These are phyloP conservation scores for Fraxinus quadrangulata DNA, from an alignment of 257 asterid species.

Conservation along the genomic window DNA sequence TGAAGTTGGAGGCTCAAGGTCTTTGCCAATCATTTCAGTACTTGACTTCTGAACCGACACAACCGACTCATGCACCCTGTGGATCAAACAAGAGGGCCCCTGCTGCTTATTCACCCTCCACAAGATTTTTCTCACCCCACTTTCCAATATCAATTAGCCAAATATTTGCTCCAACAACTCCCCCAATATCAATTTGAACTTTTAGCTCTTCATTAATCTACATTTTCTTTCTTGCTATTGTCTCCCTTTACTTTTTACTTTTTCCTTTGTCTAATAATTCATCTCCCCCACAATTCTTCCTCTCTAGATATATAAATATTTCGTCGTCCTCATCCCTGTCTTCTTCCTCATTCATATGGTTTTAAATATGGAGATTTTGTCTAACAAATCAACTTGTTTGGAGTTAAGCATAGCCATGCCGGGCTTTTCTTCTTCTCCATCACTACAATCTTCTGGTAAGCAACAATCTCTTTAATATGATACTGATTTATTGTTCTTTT, in stretches of 20 bases:
- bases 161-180: too few species aligned
- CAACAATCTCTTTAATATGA: not conserved
- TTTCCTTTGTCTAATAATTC: slow-evolving; percentile 28
- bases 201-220: slow-evolving; percentile 17
- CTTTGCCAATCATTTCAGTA: slow-evolving; percentile 61
- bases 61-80: slow-evolving; percentile 19
- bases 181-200: too few species aligned
- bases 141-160: not conserved
- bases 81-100: slow-evolving; percentile 32
- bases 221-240: slow-evolving; percentile 22
- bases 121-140: not conserved
- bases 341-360: not conserved
- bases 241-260: slow-evolving; percentile 31
- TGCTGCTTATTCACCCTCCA: slow-evolving; percentile 40
- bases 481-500: not conserved
- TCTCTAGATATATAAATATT: slow-evolving; percentile 23
- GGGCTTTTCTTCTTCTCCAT: slow-evolving; percentile 55
- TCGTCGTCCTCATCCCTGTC: slow-evolving; percentile 4
- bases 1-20: slow-evolving; percentile 45
- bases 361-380: slow-evolving; percentile 40
- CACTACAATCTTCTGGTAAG: slow-evolving; percentile 60
- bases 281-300: slow-evolving; percentile 17
- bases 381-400: slow-evolving; percentile 41
- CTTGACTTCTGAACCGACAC: slow-evolving; percentile 57
- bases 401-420: slow-evolving; percentile 73